Conservation (phyloP, 306 rosid genomes). For the Cyamopsis tetragonoloba region DNA sequence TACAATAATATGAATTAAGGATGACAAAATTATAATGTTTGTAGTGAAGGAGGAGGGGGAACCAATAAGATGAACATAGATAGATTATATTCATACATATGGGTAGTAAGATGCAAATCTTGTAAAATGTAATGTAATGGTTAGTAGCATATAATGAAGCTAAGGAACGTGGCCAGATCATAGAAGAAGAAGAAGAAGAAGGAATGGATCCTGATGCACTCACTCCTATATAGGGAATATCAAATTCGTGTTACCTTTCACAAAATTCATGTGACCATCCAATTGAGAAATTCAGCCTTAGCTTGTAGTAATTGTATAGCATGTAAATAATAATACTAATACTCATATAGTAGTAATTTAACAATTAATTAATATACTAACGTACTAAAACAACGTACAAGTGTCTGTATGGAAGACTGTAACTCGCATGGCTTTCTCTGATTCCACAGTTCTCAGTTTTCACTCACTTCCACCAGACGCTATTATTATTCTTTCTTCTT, state of each 20-base stretch:
- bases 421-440: not conserved
- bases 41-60: conserved; percentile 8
- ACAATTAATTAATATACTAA: too few relatives aligned
- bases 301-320: not conserved
- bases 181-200: not conserved
- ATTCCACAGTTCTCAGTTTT: conserved; percentile 3
- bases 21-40: too few relatives aligned
- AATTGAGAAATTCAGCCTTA: not conserved
- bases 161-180: conserved; percentile 33
- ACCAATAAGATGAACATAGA: not conserved
- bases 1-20: too few relatives aligned
- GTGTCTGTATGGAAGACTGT: conserved; percentile 7
- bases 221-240: conserved; percentile 41
- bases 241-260: not conserved
- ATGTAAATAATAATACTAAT: not conserved
- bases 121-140: not conserved
- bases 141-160: not conserved
- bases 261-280: conserved; percentile 22
- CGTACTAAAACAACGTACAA: too few relatives aligned
- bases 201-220: too few relatives aligned
- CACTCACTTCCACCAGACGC: not conserved
- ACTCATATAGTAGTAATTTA: too few relatives aligned
- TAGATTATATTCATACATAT: not conserved
- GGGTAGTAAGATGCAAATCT: conserved; percentile 10
- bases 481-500: not conserved